These are phyloP conservation scores for Colletotrichum chlorophyti DNA, from an alignment of 2,329 filamentous ascomycete species.

Conservation along the genomic window DNA sequence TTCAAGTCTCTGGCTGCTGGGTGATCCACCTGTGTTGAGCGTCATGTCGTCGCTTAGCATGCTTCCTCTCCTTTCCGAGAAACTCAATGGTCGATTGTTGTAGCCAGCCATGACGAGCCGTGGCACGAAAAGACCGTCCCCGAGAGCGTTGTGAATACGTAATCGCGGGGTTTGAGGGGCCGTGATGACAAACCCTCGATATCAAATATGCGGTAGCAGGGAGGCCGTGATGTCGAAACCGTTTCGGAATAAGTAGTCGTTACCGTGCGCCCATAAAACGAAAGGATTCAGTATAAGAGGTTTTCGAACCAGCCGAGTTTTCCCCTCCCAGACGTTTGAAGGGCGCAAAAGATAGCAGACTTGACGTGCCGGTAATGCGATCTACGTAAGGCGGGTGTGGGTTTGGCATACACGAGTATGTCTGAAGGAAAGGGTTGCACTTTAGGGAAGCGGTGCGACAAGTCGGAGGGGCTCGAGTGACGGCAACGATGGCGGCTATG, in stretches of 20 bases:
- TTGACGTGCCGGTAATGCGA: neutral
- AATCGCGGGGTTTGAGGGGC: neutral
- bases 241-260: neutral
- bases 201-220: neutral
- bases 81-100: conserved; percentile 57
- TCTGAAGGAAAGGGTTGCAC: neutral
- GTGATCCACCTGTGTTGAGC: conserved; percentile 54
- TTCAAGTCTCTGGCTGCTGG: conserved; percentile 55
- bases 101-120: conserved; percentile 49
- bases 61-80: conserved; percentile 68
- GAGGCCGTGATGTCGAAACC: neutral
- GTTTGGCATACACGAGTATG: neutral
- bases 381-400: neutral
- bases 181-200: neutral
- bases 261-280: conserved; percentile 14
- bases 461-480: neutral
- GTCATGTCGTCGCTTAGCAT: conserved; percentile 63
- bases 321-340: too few relatives aligned
- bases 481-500: neutral
- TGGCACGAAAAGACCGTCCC: neutral
- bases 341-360: neutral
- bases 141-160: neutral
- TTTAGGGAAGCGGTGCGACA: neutral
- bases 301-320: too few relatives aligned
- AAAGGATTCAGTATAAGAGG: neutral